Conservation (phyloP, 2,329 filamentous ascomycete species). For the Metarhizium guizhouense region DNA sequence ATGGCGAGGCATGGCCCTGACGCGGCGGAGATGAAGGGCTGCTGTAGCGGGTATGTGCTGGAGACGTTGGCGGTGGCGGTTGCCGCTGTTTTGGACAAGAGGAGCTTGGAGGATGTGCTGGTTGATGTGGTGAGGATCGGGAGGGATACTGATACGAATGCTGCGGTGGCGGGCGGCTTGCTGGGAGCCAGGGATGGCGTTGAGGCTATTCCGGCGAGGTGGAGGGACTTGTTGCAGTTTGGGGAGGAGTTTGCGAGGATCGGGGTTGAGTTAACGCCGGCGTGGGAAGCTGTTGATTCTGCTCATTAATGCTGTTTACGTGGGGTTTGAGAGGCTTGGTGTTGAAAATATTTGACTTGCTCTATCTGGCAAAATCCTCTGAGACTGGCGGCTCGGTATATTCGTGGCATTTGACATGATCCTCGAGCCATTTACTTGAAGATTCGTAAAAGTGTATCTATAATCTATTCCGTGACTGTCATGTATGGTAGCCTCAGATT, state of each 20-base stretch:
- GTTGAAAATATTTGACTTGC: too few species aligned
- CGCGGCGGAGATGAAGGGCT: slow-evolving; percentile 15
- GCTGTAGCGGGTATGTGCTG: slow-evolving; percentile 31
- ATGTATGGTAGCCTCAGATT: too few species aligned
- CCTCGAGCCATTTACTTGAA: too few species aligned
- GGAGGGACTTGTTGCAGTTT: background rate
- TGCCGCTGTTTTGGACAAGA: slow-evolving; percentile 30
- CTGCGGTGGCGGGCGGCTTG: background rate
- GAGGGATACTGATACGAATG: background rate
- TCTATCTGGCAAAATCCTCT: too few species aligned
- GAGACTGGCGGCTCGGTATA: too few species aligned
- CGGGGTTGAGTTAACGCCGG: background rate
- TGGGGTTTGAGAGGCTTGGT: too few species aligned
- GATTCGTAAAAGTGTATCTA: too few species aligned
- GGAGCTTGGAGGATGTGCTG: slow-evolving; percentile 32
- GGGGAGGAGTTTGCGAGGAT: background rate
- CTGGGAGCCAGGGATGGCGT: background rate
- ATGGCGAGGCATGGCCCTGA: slow-evolving; percentile 24
- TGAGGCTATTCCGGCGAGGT: background rate
- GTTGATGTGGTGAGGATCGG: slow-evolving; percentile 29
- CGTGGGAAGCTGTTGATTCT: too few species aligned
- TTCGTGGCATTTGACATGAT: too few species aligned
- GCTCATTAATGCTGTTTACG: background rate
- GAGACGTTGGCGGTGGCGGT: slow-evolving; percentile 31
- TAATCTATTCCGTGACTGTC: too few species aligned